phyloP scores from a whole-genome alignment of 2,329 filamentous ascomycete genomes.

The Periglandula ipomoeae region DNA sequence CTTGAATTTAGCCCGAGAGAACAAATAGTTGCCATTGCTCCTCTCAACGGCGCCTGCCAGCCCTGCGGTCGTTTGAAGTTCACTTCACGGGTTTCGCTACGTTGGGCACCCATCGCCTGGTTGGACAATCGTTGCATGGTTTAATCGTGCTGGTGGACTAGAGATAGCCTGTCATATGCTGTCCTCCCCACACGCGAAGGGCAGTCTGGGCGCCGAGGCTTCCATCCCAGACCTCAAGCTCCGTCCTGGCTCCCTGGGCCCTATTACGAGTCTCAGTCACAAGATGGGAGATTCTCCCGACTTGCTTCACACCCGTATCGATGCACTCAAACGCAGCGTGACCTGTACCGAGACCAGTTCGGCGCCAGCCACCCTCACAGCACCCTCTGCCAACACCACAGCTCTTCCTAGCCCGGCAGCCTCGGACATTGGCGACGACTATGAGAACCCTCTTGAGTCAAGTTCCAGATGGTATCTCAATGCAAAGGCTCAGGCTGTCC shows the following conservation, averaged over 20 bases:
- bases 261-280: background rate
- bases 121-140: background rate
- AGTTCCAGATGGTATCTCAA: constrained; percentile 34
- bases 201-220: background rate
- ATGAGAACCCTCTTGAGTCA: constrained; percentile 34
- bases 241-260: background rate
- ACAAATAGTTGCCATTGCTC: background rate
- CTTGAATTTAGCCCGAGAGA: background rate
- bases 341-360: constrained; percentile 3
- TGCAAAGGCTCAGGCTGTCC: constrained; percentile 33
- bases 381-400: constrained; percentile 13
- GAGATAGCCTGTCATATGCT: background rate
- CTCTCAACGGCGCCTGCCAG: background rate
- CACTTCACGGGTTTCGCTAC: background rate
- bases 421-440: constrained; percentile 25
- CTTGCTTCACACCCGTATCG: constrained; percentile 5
- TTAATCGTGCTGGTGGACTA: background rate
- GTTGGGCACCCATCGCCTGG: background rate
- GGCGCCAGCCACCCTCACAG: constrained; percentile 1
- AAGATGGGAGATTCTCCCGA: background rate
- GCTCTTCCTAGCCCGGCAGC: constrained; percentile 20
- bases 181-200: background rate
- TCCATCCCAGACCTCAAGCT: background rate
- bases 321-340: constrained; percentile 8
- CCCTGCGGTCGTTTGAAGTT: background rate